Percentiles rank a stretch among this genome's conserved stretches.
phyloP scores from a whole-genome alignment of 1,284 basidiomycete genomes.

The Austroboletus niveus region DNA sequence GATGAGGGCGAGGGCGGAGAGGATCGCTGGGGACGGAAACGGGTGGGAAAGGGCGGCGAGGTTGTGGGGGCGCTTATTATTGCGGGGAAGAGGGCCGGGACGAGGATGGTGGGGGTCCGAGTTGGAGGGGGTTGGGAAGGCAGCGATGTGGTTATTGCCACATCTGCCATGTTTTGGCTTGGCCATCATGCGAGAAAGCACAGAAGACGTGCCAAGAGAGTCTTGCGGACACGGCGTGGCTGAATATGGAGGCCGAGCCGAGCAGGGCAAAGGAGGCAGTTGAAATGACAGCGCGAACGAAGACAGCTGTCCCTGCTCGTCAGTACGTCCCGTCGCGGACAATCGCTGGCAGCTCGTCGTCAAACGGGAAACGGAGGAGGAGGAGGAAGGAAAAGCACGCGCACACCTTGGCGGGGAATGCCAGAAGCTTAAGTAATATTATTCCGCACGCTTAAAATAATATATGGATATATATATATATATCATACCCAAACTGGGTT shows the following conservation, averaged over 20 bases:
- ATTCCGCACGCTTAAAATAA: conserved; percentile 8
- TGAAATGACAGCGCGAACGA: not conserved
- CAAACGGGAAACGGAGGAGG: not conserved
- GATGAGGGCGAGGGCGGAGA: conserved; percentile 56
- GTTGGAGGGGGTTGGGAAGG: not conserved
- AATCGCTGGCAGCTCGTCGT: conserved; percentile 2
- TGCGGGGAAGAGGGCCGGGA: not conserved
- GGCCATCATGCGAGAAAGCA: conserved; percentile 29
- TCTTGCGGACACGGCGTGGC: conserved; percentile 36
- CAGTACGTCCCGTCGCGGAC: conserved; percentile 1
- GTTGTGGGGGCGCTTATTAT: not conserved
- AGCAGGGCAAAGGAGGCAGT: not conserved
- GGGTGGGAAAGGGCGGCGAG: conserved; percentile 24
- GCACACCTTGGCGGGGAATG: conserved; percentile 7
- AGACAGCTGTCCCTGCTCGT: not conserved
- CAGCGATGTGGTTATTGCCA: conserved; percentile 1
- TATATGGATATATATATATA: not conserved
- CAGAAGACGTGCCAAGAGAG: conserved; percentile 38
- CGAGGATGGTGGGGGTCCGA: not conserved
- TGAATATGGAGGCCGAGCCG: conserved; percentile 25
- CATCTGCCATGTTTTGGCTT: conserved; percentile 33
- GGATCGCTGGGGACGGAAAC: conserved; percentile 40
- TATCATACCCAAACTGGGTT: not conserved
- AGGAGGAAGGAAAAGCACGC: conserved; percentile 1
- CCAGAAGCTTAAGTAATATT: conserved; percentile 30